These are phyloP conservation scores for Chimonanthus praecox DNA, from an alignment of 164 flowering plant genomes.

Conservation along the genomic window DNA sequence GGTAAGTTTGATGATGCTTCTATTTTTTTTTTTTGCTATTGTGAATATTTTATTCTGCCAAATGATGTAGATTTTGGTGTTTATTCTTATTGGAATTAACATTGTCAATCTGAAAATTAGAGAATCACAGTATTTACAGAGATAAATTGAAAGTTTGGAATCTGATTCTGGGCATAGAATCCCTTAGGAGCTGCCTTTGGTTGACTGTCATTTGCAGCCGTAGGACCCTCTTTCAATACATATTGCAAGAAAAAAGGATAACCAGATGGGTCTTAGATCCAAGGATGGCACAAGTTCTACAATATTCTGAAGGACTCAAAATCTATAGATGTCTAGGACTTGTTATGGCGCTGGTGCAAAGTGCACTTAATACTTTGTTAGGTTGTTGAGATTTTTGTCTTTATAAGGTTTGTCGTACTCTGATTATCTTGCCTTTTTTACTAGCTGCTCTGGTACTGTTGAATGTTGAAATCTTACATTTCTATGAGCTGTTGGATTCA, in stretches of 20 bases:
- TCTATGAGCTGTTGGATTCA: too few relatives aligned
- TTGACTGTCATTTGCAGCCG: neutral
- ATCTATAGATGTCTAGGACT: neutral
- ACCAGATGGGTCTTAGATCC: neutral
- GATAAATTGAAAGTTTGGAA: neutral
- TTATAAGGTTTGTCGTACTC: too few relatives aligned
- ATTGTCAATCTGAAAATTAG: neutral
- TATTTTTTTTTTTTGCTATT: neutral
- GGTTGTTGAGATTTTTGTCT: too few relatives aligned
- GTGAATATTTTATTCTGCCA: neutral
- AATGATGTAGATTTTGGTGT: neutral
- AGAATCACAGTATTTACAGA: too few relatives aligned
- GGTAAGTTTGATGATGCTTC: slow-evolving; percentile 48
- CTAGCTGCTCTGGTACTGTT: too few relatives aligned
- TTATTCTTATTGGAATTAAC: neutral
- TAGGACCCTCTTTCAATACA: neutral
- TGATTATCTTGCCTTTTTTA: too few relatives aligned
- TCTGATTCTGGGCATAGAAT: neutral
- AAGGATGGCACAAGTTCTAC: neutral
- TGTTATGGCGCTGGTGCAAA: neutral
- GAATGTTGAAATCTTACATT: too few relatives aligned
- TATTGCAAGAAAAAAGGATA: neutral
- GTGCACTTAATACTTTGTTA: neutral
- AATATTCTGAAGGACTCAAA: neutral
- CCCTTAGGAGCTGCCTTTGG: neutral